A percentile compares a stretch with the other conserved stretches of the same genome.
phyloP scores from a whole-genome alignment of 805 yeast species.

The Wickerhamiella kurtzmanii region DNA sequence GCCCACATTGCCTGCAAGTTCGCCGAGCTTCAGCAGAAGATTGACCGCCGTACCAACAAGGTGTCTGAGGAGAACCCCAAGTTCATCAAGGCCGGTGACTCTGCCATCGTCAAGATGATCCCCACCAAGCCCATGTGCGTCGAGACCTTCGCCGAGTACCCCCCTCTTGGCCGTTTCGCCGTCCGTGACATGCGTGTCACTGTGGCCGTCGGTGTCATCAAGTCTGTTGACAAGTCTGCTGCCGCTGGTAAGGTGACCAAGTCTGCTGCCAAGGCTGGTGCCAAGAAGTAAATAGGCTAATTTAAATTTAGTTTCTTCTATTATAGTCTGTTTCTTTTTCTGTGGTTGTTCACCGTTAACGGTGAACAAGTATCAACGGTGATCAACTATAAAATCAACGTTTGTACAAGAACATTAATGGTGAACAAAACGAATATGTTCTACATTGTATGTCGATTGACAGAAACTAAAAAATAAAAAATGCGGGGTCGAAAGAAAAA shows the following conservation, averaged over 20 bases:
- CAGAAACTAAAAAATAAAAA: too few relatives aligned
- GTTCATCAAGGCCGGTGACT: constrained; percentile 91
- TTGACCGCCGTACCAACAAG: constrained; percentile 91
- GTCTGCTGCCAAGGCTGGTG: constrained; percentile 83
- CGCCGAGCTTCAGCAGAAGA: constrained; percentile 65
- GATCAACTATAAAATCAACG: too few relatives aligned
- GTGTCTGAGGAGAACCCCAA: constrained; percentile 78
- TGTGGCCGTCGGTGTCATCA: constrained; percentile 98
- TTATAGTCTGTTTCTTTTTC: background rate
- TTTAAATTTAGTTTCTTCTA: background rate
- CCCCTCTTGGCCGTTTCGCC: constrained; percentile 94
- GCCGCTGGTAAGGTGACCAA: constrained; percentile 85
- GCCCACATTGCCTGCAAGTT: constrained; percentile 87
- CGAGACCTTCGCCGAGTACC: constrained; percentile 88
- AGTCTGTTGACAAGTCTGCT: constrained; percentile 76
- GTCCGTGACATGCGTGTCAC: constrained; percentile 99
- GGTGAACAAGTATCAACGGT: too few relatives aligned
- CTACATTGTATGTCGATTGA: too few relatives aligned
- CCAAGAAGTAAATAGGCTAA: constrained; percentile 43
- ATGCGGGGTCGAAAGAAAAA: too few relatives aligned
- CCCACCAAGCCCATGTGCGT: constrained; percentile 89
- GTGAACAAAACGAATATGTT: too few relatives aligned
- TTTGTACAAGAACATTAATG: too few relatives aligned
- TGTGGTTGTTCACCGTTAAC: too few relatives aligned
- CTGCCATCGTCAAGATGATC: constrained; percentile 83